Base-by-base conservation (phyloP, 2,329 filamentous ascomycete species). In the Teratosphaeria nubilosa region DNA sequence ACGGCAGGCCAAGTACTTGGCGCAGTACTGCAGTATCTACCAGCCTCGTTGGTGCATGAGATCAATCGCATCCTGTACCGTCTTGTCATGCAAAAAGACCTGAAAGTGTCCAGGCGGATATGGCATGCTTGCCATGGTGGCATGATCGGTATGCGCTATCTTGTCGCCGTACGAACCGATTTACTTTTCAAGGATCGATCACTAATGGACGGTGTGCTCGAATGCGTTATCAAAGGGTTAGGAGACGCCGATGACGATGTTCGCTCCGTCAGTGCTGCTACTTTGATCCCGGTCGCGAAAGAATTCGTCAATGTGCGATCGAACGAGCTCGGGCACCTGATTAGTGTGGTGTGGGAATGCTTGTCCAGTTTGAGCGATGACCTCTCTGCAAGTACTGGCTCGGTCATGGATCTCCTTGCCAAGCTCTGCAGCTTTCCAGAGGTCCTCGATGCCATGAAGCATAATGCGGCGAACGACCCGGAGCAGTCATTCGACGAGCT, bases 121-220 rank as follows among this genome's bases (percentile, higher is more conserved):
- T 99, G 94, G 94, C 90, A 95, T 60, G 88, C 96, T 41, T 96
- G 91, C 68, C 95, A 99, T 72, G 94, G 94, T 64, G 94, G 94
- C 62, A 99, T 99, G 94, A 91, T 97, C 53, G 94, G 94, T 7
- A 76, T 99, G 68, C 84, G 92, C 66, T 99, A 99, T 69, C 84
- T 99, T 53, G 94, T 99, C 31, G 94, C 94, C 9, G 90, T 99
- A 37, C 85, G 94, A 54, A 96, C 94, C 66, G 94, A 97, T 70
- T 77, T 99, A 2, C 82, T 99, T 5, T 82, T 97, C 27, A 82
- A 90, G 68, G 88, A 96, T 66, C 82, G 82, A 27, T 82, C 86
- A 54, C 86, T 99, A 72, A 91, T 99, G 72, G 94, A 99, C 71
- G 94, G 92, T 3, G 89, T 97, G 4, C 86, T 96, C 56, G 83